Evolutionary conservation across 164 flowering plant genomes (phyloP).

Genomic region (Aristolochia californica): DNA sequence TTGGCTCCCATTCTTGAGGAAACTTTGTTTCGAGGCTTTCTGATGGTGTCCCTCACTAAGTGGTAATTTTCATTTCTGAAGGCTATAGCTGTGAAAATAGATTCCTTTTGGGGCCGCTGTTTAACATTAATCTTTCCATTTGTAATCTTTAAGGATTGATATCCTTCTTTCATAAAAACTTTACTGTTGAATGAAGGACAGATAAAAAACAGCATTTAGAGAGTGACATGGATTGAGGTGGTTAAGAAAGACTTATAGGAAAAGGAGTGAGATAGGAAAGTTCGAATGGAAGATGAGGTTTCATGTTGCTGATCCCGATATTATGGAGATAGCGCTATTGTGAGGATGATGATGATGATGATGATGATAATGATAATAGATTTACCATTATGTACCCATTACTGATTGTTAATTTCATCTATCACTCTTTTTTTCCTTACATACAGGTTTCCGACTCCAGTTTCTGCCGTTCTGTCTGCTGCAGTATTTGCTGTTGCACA

Average conservation of each 20-base stretch:
- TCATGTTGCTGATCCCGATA: too few relatives aligned
- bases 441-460: conserved; percentile 90
- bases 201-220: too few relatives aligned
- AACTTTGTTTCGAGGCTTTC: conserved; percentile 84
- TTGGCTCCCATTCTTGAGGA: conserved; percentile 93
- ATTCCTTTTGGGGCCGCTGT: neutral
- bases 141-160: neutral
- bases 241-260: too few relatives aligned
- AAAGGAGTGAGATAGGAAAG: too few relatives aligned
- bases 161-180: neutral
- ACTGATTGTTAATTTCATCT: neutral
- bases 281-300: too few relatives aligned
- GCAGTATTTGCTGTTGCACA: conserved; percentile 88
- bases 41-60: conserved; percentile 82
- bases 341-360: neutral
- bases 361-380: neutral
- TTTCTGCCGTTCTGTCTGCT: conserved; percentile 63
- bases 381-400: neutral
- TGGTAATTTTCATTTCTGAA: conserved; percentile 37
- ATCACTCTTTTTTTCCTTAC: conserved; percentile 1
- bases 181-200: too few relatives aligned
- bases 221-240: too few relatives aligned
- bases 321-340: too few relatives aligned
- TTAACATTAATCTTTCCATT: neutral
- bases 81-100: neutral